Conservation (phyloP, 1,284 basidiomycete species). For the Ustilago vetiveriae region DNA sequence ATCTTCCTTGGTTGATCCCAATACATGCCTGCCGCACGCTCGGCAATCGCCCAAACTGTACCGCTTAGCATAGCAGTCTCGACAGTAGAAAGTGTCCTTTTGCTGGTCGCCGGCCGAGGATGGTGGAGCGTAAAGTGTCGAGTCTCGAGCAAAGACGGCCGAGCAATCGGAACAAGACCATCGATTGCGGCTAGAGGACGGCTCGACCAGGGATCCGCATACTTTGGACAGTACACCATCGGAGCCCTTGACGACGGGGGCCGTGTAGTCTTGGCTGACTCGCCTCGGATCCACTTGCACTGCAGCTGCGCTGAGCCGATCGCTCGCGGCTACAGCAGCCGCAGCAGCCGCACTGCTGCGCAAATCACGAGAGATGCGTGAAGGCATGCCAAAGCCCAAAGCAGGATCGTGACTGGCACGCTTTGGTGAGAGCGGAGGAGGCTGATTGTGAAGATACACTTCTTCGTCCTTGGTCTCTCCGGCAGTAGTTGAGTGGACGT, state of each 20-base stretch:
- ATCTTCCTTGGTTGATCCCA: constrained; percentile 57
- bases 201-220: constrained; percentile 55
- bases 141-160: constrained; percentile 50
- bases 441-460: constrained; percentile 20
- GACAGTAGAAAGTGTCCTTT: constrained; percentile 39
- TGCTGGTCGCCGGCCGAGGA: neutral
- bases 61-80: constrained; percentile 43
- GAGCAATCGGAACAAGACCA: constrained; percentile 53
- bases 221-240: constrained; percentile 56
- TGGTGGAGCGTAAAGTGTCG: constrained; percentile 56
- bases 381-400: constrained; percentile 47
- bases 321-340: neutral
- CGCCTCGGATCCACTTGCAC: neutral
- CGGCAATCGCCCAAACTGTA: constrained; percentile 49
- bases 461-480: neutral
- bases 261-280: constrained; percentile 39
- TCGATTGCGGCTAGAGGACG: constrained; percentile 31
- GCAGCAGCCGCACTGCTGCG: constrained; percentile 5
- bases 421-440: constrained; percentile 29
- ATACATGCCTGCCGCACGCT: constrained; percentile 34
- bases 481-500: constrained; percentile 7
- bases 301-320: neutral
- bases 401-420: constrained; percentile 20
- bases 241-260: constrained; percentile 42
- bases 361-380: constrained; percentile 48